A percentile compares a stretch with the other conserved stretches of the same genome.
These are phyloP conservation scores for Trametes villosa DNA, from an alignment of 768 basidiomycete species.

Conservation along the genomic window DNA sequence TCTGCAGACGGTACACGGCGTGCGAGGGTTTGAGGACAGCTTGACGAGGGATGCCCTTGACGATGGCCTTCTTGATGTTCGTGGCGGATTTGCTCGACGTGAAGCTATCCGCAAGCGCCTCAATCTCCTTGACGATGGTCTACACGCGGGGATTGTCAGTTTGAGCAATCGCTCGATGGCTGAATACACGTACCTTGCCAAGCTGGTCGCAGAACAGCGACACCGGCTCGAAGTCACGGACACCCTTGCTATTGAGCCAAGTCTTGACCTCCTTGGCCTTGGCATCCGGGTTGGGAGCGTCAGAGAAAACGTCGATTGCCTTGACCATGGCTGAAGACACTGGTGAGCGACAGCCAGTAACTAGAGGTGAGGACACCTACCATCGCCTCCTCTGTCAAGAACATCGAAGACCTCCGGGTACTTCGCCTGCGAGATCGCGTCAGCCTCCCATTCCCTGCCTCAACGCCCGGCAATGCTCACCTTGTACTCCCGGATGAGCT, in stretches of 20 bases:
- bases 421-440: constrained; percentile 46
- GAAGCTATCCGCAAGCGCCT: constrained; percentile 72
- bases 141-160: constrained; percentile 37
- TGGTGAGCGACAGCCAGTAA: constrained; percentile 1
- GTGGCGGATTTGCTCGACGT: constrained; percentile 60
- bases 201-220: constrained; percentile 92
- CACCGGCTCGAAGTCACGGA: constrained; percentile 91
- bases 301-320: constrained; percentile 61
- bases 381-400: constrained; percentile 74
- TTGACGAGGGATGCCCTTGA: constrained; percentile 90
- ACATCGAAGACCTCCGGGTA: constrained; percentile 85
- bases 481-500: constrained; percentile 85
- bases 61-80: constrained; percentile 87
- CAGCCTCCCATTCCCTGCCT: background rate
- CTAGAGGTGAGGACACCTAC: constrained; percentile 44
- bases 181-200: constrained; percentile 67
- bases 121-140: constrained; percentile 81
- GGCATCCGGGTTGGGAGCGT: constrained; percentile 62
- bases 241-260: constrained; percentile 88
- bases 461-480: constrained; percentile 39
- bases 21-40: constrained; percentile 94
- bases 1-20: constrained; percentile 85
- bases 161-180: background rate
- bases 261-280: constrained; percentile 75
- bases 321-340: constrained; percentile 66